phyloP scores from a whole-genome alignment of 2,329 filamentous ascomycete species.

The Sporothrix pseudoabietina region DNA sequence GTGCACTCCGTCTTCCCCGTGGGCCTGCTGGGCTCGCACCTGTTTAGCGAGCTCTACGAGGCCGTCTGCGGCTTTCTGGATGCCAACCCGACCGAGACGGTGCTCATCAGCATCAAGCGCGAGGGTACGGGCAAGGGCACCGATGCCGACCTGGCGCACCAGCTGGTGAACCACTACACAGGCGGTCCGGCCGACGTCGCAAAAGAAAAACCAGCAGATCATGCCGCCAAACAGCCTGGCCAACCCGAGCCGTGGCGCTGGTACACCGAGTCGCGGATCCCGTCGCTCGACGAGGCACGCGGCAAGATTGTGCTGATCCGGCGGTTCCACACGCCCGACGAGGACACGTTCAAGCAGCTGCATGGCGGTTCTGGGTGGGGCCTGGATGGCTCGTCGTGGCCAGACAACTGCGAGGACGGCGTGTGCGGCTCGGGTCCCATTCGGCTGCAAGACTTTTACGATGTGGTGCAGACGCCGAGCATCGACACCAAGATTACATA shows the following conservation, averaged over 20 bases:
- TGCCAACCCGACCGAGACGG: constrained; percentile 74
- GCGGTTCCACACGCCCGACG: constrained; percentile 65
- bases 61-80: constrained; percentile 75
- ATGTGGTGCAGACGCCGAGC: constrained; percentile 72
- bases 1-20: constrained; percentile 92
- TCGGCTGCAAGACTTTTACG: constrained; percentile 93
- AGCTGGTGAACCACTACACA: constrained; percentile 71
- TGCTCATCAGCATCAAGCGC: constrained; percentile 87
- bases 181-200: constrained; percentile 51
- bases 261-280: constrained; percentile 78
- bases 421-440: constrained; percentile 70
- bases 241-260: constrained; percentile 53
- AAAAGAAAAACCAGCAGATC: neutral
- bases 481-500: constrained; percentile 80
- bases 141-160: constrained; percentile 74
- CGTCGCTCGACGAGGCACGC: constrained; percentile 74
- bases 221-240: neutral
- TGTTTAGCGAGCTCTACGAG: constrained; percentile 72
- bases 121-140: constrained; percentile 81
- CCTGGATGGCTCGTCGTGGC: constrained; percentile 70
- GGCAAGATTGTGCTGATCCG: constrained; percentile 84
- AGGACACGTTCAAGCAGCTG: constrained; percentile 55
- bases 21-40: constrained; percentile 78
- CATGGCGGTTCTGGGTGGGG: constrained; percentile 58
- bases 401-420: constrained; percentile 83